These are phyloP conservation scores for Volutella citrinella DNA, from an alignment of 2,329 filamentous ascomycete species.

Conservation along the genomic window DNA sequence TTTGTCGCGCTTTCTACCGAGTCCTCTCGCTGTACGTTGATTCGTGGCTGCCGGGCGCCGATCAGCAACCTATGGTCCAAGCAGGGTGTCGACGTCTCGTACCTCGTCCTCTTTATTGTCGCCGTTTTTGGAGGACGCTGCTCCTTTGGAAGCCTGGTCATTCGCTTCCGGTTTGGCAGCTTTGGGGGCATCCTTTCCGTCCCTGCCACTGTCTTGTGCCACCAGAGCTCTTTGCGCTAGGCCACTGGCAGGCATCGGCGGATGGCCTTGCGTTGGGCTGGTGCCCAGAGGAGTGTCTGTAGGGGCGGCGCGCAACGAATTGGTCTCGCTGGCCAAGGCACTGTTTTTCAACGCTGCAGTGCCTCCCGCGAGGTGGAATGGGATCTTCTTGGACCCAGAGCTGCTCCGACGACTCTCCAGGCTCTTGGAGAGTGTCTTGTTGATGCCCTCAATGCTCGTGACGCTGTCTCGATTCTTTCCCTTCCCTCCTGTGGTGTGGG, in stretches of 20 bases:
- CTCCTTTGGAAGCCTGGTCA: slow-evolving; percentile 23
- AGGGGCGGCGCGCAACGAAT: slow-evolving; percentile 50
- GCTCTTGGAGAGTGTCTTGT: slow-evolving; percentile 79
- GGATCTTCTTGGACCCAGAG: slow-evolving; percentile 76
- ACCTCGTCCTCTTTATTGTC: slow-evolving; percentile 43
- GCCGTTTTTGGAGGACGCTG: slow-evolving; percentile 21
- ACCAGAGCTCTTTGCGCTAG: slow-evolving; percentile 20
- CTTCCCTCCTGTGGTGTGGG: slow-evolving; percentile 44
- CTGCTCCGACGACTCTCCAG: slow-evolving; percentile 90
- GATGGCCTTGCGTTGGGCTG: slow-evolving; percentile 38
- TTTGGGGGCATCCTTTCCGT: no score
- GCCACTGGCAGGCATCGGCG: slow-evolving; percentile 19
- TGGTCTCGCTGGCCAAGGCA: slow-evolving; percentile 56
- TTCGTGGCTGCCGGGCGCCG: slow-evolving; percentile 25
- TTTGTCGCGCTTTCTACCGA: slow-evolving; percentile 40
- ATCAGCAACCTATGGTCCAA: slow-evolving; percentile 44
- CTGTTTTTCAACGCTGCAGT: slow-evolving; percentile 46
- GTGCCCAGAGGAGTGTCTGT: slow-evolving; percentile 39
- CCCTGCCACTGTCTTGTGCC: slow-evolving; percentile 8
- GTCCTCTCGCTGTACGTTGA: slow-evolving; percentile 36
- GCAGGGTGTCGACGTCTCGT: slow-evolving; percentile 50
- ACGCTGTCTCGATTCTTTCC: slow-evolving; percentile 44
- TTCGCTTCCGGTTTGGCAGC: no score
- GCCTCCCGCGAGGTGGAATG: slow-evolving; percentile 45
- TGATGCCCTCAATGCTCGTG: slow-evolving; percentile 67